Evolutionary conservation across 2,329 filamentous ascomycete species (phyloP).

Genomic region (Phialocephala sp.): DNA sequence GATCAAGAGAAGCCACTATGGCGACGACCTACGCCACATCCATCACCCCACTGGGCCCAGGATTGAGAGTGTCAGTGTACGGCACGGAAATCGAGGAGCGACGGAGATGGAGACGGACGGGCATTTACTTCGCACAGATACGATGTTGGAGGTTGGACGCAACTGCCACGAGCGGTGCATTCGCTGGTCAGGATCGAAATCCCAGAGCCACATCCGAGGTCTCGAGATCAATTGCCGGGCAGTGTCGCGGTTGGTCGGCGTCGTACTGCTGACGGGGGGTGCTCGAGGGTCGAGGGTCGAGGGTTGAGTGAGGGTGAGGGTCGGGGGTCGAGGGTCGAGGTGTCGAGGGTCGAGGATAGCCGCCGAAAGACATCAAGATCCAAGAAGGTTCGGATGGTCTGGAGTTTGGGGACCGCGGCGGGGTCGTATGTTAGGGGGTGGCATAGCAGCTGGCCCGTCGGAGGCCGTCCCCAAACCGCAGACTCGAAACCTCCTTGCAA

Average conservation of each 20-base stretch:
- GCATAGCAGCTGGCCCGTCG: background rate
- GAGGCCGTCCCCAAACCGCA: background rate
- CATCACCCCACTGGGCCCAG: background rate
- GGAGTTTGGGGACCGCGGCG: background rate
- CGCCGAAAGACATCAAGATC: background rate
- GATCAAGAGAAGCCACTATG: slow-evolving; percentile 8
- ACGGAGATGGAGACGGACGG: background rate
- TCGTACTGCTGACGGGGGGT: background rate
- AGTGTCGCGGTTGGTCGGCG: background rate
- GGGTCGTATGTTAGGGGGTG: background rate
- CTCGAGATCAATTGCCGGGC: slow-evolving; percentile 5
- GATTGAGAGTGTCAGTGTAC: slow-evolving; percentile 2
- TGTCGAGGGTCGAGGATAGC: background rate
- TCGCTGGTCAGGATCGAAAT: background rate
- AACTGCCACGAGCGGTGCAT: background rate
- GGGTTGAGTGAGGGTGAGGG: background rate
- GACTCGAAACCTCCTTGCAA: slow-evolving; percentile 11
- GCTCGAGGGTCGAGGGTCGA: background rate
- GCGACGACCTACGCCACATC: slow-evolving; percentile 5
- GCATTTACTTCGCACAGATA: background rate
- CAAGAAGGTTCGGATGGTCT: background rate
- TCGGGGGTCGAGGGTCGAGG: too few relatives aligned
- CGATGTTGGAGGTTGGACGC: slow-evolving; percentile 4
- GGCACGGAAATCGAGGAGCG: background rate
- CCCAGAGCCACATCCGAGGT: background rate